phyloP scores from a whole-genome alignment of 2,329 filamentous ascomycete species.

The Kalmusia sp. region DNA sequence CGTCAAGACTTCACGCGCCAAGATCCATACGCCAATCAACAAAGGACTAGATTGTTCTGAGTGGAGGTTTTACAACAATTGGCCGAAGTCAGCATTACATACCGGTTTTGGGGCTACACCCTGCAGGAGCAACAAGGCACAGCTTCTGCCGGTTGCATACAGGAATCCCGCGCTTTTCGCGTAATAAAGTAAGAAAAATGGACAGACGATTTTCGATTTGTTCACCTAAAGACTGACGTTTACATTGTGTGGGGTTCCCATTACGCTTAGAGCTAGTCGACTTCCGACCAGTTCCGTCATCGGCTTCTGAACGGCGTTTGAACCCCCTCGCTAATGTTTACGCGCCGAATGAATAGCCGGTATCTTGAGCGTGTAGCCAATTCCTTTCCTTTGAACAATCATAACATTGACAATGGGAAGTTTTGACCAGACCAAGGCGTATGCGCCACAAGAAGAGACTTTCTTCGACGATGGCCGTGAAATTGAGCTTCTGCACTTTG shows the following conservation, averaged over 20 bases:
- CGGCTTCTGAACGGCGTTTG: constrained; percentile 20
- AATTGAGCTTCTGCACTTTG: constrained; percentile 73
- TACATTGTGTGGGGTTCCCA: constrained; percentile 14
- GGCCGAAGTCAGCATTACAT: constrained; percentile 18
- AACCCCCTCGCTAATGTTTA: constrained; percentile 33
- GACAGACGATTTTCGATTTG: constrained; percentile 4
- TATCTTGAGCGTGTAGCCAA: constrained; percentile 4
- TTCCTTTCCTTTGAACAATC: neutral
- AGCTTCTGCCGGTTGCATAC: constrained; percentile 22
- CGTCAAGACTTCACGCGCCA: constrained; percentile 30
- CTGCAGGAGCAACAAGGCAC: constrained; percentile 21
- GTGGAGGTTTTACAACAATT: constrained; percentile 8
- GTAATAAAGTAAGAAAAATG: constrained; percentile 4
- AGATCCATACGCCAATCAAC: neutral
- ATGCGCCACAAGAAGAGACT: constrained; percentile 54
- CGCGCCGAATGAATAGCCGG: constrained; percentile 27
- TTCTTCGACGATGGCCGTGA: constrained; percentile 74
- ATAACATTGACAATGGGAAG: constrained; percentile 30
- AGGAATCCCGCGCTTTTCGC: constrained; percentile 22
- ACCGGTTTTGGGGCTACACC: constrained; percentile 17
- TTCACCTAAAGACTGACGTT: constrained; percentile 30
- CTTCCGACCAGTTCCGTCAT: constrained; percentile 29
- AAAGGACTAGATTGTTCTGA: neutral
- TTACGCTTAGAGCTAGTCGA: neutral
- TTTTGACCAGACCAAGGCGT: constrained; percentile 54